Conservation (phyloP, 345 rosid species). For the Xanthoceras sorbifolium region DNA sequence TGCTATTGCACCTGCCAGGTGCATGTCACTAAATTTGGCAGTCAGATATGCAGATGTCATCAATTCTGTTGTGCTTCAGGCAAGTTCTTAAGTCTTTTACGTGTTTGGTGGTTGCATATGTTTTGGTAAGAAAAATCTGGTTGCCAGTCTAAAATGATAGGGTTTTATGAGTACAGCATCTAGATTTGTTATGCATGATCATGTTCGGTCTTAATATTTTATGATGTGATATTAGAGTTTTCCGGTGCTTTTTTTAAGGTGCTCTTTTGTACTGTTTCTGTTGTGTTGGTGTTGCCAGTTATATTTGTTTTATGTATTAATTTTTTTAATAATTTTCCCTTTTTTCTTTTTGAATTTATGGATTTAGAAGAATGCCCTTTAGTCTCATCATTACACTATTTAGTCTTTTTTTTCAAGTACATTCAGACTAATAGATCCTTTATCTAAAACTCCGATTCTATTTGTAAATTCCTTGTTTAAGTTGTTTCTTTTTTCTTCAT, state of each 20-base stretch:
- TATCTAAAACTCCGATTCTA: too few species aligned
- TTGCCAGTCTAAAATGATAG: not conserved
- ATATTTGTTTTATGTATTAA: too few species aligned
- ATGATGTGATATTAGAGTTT: not conserved
- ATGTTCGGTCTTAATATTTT: not conserved
- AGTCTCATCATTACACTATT: too few species aligned
- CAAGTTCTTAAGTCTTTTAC: slow-evolving; percentile 27
- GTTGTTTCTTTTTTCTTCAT: too few species aligned
- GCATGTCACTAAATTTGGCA: slow-evolving; percentile 93
- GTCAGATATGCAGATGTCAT: slow-evolving; percentile 95
- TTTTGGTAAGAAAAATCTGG: not conserved
- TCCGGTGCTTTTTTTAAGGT: not conserved
- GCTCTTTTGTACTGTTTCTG: not conserved
- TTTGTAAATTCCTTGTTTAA: too few species aligned
- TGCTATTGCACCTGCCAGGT: slow-evolving; percentile 97
- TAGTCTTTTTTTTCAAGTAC: too few species aligned
- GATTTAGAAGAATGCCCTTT: too few species aligned
- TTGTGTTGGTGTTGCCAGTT: slow-evolving; percentile 1
- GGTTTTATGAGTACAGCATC: not conserved
- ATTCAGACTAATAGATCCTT: too few species aligned
- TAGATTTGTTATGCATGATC: not conserved
- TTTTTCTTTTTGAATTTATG: too few species aligned
- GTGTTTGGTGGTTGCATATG: not conserved
- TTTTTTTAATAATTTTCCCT: too few species aligned
- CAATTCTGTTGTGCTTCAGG: slow-evolving; percentile 97